These are phyloP conservation scores for Fusarium falciforme DNA, from an alignment of 2,329 filamentous ascomycete genomes.

Conservation along the genomic window DNA sequence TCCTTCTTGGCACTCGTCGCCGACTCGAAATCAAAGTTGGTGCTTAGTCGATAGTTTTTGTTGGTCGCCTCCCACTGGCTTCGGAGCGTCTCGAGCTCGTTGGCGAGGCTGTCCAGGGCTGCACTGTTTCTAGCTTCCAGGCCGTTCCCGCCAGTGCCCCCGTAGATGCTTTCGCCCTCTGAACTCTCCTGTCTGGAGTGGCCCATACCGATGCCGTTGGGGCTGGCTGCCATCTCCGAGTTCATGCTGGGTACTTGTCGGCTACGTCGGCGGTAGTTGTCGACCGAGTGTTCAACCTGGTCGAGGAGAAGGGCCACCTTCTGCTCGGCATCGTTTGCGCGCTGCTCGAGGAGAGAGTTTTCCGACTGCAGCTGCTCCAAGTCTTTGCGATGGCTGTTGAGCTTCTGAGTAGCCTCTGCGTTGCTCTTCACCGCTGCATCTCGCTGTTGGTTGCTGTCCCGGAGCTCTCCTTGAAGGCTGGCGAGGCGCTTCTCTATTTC, in stretches of 20 bases:
- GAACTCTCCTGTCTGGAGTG: conserved; percentile 67
- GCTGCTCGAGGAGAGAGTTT: conserved; percentile 82
- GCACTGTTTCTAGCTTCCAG: conserved; percentile 66
- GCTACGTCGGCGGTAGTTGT: conserved; percentile 88
- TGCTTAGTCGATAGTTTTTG: conserved; percentile 92
- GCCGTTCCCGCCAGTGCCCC: conserved; percentile 51
- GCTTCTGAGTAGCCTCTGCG: conserved; percentile 65
- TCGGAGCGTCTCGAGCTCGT: conserved; percentile 89
- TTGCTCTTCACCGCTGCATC: conserved; percentile 70
- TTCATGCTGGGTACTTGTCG: conserved; percentile 66
- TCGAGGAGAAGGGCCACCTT: conserved; percentile 94
- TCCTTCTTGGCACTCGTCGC: conserved; percentile 54
- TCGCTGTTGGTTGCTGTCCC: conserved; percentile 73
- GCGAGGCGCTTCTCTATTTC: conserved; percentile 79
- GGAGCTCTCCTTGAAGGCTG: conserved; percentile 76
- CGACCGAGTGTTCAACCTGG: conserved; percentile 93
- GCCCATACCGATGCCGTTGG: conserved; percentile 53
- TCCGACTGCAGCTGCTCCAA: conserved; percentile 86
- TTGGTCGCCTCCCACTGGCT: conserved; percentile 96
- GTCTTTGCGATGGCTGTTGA: conserved; percentile 72
- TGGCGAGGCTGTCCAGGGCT: conserved; percentile 90
- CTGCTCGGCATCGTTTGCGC: conserved; percentile 89
- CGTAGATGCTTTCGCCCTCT: conserved; percentile 73
- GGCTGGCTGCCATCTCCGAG: conserved; percentile 53
- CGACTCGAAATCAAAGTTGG: conserved; percentile 85